phyloP scores from a whole-genome alignment of 192 early-diverging fungal species.

The Coemansia sp. region DNA sequence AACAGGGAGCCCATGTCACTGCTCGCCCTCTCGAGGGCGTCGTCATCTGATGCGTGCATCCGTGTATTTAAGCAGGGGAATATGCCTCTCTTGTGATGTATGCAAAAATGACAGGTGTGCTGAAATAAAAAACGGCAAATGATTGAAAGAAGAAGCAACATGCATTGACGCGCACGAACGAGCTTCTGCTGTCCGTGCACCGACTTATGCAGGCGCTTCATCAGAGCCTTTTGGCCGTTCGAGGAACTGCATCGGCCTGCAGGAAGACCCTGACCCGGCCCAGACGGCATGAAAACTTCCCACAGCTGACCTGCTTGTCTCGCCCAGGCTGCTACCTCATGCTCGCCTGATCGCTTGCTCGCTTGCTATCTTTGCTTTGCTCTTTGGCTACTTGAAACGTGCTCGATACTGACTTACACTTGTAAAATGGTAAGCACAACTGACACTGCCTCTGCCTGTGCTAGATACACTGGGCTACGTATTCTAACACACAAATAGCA shows the following conservation, averaged over 20 bases:
- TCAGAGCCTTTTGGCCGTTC: too few species aligned
- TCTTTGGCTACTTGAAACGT: too few species aligned
- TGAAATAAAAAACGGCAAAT: background rate
- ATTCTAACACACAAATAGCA: background rate
- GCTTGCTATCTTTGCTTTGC: too few species aligned
- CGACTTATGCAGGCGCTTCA: too few species aligned
- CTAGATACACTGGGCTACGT: background rate
- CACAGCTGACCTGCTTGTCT: too few species aligned
- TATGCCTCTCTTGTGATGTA: background rate
- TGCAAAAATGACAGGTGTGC: background rate
- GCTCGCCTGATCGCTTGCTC: too few species aligned
- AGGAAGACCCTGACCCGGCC: too few species aligned
- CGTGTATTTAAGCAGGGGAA: background rate
- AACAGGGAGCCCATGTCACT: slow-evolving; percentile 45
- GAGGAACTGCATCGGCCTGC: too few species aligned
- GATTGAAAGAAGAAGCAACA: background rate
- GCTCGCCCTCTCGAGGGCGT: slow-evolving; percentile 26
- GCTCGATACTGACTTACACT: background rate
- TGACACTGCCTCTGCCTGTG: background rate
- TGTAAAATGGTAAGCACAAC: background rate
- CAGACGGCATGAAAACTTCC: too few species aligned
- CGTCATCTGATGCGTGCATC: slow-evolving; percentile 7
- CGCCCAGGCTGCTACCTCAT: too few species aligned
- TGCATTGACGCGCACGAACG: background rate
- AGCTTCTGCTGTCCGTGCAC: too few species aligned